A percentile compares a stretch with the other conserved stretches of the same genome.
These are phyloP conservation scores for Saccharomycopsis oosterbeekiorum DNA, from an alignment of 805 yeast species.

Conservation along the genomic window DNA sequence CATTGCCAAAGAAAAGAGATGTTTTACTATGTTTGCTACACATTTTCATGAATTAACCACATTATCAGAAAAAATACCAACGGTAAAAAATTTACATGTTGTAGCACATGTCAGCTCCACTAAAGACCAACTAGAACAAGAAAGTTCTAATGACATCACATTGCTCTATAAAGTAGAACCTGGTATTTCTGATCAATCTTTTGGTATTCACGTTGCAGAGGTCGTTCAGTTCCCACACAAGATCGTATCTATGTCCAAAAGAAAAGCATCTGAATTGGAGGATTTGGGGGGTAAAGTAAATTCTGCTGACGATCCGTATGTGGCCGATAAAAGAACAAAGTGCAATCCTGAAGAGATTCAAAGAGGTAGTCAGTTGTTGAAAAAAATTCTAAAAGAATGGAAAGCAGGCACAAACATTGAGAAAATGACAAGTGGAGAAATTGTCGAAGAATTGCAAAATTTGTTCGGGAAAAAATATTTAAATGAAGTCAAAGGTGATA, in stretches of 20 bases:
- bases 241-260: slow-evolving; percentile 88
- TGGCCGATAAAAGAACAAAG: slow-evolving; percentile 40
- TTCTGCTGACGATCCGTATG: slow-evolving; percentile 30
- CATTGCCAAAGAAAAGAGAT: slow-evolving; percentile 56
- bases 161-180: slow-evolving; percentile 88
- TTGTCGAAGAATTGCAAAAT: slow-evolving; percentile 30
- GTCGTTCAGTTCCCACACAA: slow-evolving; percentile 87
- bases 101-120: slow-evolving; percentile 74
- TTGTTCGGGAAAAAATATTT: slow-evolving; percentile 23
- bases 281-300: slow-evolving; percentile 36
- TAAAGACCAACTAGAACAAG: slow-evolving; percentile 22
- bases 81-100: slow-evolving; percentile 80
- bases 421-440: slow-evolving; percentile 28
- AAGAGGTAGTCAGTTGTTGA: slow-evolving; percentile 40
- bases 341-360: slow-evolving; percentile 40
- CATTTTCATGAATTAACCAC: slow-evolving; percentile 95
- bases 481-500: slow-evolving; percentile 25
- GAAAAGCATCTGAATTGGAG: slow-evolving; percentile 84
- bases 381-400: slow-evolving; percentile 45
- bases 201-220: slow-evolving; percentile 97
- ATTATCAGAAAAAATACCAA: slow-evolving; percentile 48
- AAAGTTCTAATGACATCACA: slow-evolving; percentile 59
- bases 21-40: slow-evolving; percentile 89
- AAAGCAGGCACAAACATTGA: slow-evolving; percentile 29
- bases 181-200: slow-evolving; percentile 92